A percentile compares a stretch with the other conserved stretches of the same genome.
Evolutionary conservation across 2,329 filamentous ascomycete species (phyloP).

Genomic region (Aspergillus piperis): DNA sequence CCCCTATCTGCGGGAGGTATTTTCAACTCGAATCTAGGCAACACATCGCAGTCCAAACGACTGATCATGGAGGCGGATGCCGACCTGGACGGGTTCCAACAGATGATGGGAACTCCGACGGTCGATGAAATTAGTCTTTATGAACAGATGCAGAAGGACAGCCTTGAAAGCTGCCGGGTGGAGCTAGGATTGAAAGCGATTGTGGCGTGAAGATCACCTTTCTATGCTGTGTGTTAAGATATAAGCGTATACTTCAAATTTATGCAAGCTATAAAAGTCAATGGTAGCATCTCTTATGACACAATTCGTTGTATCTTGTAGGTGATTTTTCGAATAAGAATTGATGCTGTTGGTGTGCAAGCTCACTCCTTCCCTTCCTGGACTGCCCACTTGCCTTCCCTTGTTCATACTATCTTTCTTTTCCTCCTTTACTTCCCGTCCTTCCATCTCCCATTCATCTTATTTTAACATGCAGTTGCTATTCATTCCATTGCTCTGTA

Average conservation of each 20-base stretch:
- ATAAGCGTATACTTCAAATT: neutral
- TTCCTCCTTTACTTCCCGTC: no score
- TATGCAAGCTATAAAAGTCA: no score
- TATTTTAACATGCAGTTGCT: neutral
- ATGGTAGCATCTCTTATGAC: no score
- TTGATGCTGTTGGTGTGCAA: neutral
- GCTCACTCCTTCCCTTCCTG: neutral
- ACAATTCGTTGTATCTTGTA: no score
- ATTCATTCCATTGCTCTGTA: neutral
- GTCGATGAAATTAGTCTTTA: conserved; percentile 33
- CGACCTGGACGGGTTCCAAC: conserved; percentile 31
- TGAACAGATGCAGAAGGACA: conserved; percentile 27
- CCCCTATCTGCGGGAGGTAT: conserved; percentile 57
- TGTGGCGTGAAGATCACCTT: neutral
- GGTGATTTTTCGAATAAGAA: neutral
- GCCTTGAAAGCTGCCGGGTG: conserved; percentile 25
- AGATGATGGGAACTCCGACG: conserved; percentile 21
- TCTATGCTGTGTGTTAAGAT: neutral
- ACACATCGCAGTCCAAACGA: conserved; percentile 22
- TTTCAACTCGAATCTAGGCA: conserved; percentile 49
- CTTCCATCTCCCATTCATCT: no score
- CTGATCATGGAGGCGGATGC: conserved; percentile 28
- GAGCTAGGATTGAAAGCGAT: conserved; percentile 19
- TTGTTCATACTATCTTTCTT: no score
- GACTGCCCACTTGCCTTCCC: neutral